These are phyloP conservation scores for Eremothecium cymbalariae DNA, from an alignment of 1,139 yeast species.

Conservation along the genomic window DNA sequence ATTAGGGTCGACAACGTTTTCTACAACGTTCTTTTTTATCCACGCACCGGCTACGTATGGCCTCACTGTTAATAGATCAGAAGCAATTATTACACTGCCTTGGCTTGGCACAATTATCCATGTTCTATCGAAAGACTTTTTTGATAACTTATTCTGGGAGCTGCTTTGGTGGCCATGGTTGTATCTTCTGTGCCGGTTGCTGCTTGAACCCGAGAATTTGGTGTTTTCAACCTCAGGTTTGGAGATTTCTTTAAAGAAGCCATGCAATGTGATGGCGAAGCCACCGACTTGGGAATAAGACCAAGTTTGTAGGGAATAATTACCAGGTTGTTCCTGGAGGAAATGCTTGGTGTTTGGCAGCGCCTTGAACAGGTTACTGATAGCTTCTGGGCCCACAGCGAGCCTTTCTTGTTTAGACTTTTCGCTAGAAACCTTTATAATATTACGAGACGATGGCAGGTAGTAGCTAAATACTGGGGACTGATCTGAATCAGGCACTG, in stretches of 20 bases:
- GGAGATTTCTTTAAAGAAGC: slow-evolving; percentile 64
- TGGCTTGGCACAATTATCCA: slow-evolving; percentile 69
- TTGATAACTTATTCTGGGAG: slow-evolving; percentile 40
- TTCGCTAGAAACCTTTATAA: slow-evolving; percentile 57
- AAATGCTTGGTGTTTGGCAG: slow-evolving; percentile 74
- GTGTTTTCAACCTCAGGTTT: slow-evolving; percentile 40
- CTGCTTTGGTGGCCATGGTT: slow-evolving; percentile 25
- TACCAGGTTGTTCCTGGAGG: slow-evolving; percentile 50
- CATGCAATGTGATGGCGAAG: slow-evolving; percentile 71
- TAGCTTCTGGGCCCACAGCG: slow-evolving; percentile 63
- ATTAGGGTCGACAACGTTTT: neutral
- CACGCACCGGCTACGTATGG: slow-evolving; percentile 58
- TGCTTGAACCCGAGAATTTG: slow-evolving; percentile 26
- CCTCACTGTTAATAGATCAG: slow-evolving; percentile 69
- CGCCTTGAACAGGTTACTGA: slow-evolving; percentile 50
- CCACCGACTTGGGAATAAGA: slow-evolving; percentile 67
- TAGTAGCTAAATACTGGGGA: slow-evolving; percentile 55
- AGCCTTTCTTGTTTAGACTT: slow-evolving; percentile 50
- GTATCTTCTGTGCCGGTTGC: slow-evolving; percentile 32
- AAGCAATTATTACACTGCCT: slow-evolving; percentile 71
- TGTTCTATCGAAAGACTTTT: slow-evolving; percentile 80
- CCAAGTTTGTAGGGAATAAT: slow-evolving; percentile 74
- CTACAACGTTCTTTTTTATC: slow-evolving; percentile 27
- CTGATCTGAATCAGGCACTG: slow-evolving; percentile 36
- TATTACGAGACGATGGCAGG: slow-evolving; percentile 65